Conservation (phyloP, 768 basidiomycete genomes). For the Termitomyces sp. region DNA sequence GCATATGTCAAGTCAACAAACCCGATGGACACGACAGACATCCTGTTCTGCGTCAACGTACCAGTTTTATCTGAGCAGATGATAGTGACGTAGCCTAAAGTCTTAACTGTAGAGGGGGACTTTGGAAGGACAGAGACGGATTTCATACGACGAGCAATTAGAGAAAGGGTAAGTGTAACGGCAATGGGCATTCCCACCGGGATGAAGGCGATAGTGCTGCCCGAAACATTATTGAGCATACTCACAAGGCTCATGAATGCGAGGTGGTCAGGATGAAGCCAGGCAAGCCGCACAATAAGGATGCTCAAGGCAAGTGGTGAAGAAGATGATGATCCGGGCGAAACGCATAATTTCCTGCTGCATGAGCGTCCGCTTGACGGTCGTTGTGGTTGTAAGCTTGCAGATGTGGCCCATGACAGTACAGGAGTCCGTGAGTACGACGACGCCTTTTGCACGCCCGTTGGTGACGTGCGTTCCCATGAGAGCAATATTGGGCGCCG, state of each 20-base stretch:
- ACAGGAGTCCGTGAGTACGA: slow-evolving; percentile 36
- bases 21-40: slow-evolving; percentile 47
- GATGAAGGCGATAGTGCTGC: slow-evolving; percentile 33
- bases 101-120: slow-evolving; percentile 60
- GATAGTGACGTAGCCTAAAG: slow-evolving; percentile 55
- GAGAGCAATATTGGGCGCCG: slow-evolving; percentile 42
- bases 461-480: slow-evolving; percentile 36
- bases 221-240: slow-evolving; percentile 50
- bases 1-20: slow-evolving; percentile 26
- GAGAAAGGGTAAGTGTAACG: slow-evolving; percentile 43
- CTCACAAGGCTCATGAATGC: slow-evolving; percentile 43
- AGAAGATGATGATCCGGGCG: slow-evolving; percentile 41
- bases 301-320: slow-evolving; percentile 39
- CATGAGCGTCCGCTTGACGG: slow-evolving; percentile 40
- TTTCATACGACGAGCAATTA: slow-evolving; percentile 13
- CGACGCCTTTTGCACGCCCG: slow-evolving; percentile 32
- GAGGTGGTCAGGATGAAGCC: slow-evolving; percentile 32
- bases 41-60: slow-evolving; percentile 53
- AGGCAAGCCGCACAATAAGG: slow-evolving; percentile 34
- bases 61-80: slow-evolving; percentile 54
- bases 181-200: slow-evolving; percentile 50
- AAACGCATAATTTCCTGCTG: slow-evolving; percentile 46
- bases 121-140: slow-evolving; percentile 20
- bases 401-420: slow-evolving; percentile 49
- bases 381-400: slow-evolving; percentile 40